phyloP scores from a whole-genome alignment of 139 green algal genomes.

The Micractinium sp. region DNA sequence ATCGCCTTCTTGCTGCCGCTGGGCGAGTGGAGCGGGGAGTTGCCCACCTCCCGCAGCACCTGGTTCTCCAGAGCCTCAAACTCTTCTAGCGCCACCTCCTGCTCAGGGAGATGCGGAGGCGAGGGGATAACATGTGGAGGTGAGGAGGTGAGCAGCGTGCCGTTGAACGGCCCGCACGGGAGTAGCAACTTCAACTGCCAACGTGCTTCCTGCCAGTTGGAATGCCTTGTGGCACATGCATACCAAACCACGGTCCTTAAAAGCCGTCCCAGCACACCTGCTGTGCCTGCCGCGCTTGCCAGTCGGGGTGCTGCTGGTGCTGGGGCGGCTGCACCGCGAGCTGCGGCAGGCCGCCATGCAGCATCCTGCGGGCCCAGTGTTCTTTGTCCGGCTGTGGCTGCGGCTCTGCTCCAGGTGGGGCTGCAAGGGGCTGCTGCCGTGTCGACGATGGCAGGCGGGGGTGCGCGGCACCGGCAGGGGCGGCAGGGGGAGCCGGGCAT shows the following conservation, averaged over 20 bases:
- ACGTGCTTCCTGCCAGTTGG: background rate
- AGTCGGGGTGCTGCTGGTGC: background rate
- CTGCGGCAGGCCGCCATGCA: background rate
- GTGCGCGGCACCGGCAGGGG: background rate
- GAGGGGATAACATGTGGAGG: background rate
- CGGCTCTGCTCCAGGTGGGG: background rate
- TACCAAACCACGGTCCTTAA: too few relatives aligned
- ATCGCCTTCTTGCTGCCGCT: background rate
- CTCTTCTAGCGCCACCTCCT: slow-evolving; percentile 70
- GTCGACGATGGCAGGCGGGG: too few relatives aligned
- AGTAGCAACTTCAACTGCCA: too few relatives aligned
- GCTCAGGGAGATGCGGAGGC: background rate
- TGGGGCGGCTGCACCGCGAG: background rate
- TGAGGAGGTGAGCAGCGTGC: too few relatives aligned
- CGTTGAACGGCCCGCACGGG: too few relatives aligned
- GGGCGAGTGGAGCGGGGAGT: slow-evolving; percentile 18
- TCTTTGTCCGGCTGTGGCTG: background rate
- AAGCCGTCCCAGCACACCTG: background rate
- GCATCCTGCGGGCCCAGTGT: background rate
- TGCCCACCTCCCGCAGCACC: slow-evolving; percentile 49
- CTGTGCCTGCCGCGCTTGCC: background rate
- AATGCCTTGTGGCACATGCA: too few relatives aligned
- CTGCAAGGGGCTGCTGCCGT: background rate
- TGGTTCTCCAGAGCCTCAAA: slow-evolving; percentile 68
- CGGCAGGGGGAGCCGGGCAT: background rate